Evolutionary conservation across 2,329 filamentous ascomycete genomes (phyloP).

Genomic region (Tolypocladium nubicola): DNA sequence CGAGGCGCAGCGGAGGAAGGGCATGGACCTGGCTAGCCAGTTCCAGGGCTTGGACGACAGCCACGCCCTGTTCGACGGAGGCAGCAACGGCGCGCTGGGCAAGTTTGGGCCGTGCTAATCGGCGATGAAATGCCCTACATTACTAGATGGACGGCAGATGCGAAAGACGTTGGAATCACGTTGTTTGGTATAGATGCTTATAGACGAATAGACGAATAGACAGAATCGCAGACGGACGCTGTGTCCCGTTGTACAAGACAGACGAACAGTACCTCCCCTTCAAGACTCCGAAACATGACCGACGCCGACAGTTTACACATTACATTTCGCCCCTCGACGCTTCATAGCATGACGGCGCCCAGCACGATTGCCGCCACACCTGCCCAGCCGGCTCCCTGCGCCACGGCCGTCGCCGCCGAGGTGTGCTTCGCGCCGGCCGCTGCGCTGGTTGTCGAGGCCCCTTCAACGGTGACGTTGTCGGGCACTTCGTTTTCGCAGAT

Average conservation of each 20-base stretch:
- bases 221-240: not conserved
- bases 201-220: not conserved
- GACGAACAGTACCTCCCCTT: not conserved
- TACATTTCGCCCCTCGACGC: not conserved
- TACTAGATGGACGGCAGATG: not conserved
- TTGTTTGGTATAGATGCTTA: not conserved
- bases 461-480: not conserved
- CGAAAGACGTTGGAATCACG: not conserved
- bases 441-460: not conserved
- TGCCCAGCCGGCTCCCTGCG: not conserved
- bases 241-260: not conserved
- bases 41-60: slow-evolving; percentile 47
- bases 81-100: slow-evolving; percentile 39
- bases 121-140: not conserved
- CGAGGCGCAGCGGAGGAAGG: slow-evolving; percentile 43
- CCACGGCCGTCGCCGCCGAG: not conserved
- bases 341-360: not conserved
- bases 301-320: not conserved
- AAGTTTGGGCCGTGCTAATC: slow-evolving; percentile 31
- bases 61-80: slow-evolving; percentile 41
- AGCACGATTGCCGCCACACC: not conserved
- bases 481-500: slow-evolving; percentile 1
- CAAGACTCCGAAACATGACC: not conserved
- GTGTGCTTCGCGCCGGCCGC: not conserved
- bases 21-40: slow-evolving; percentile 42